Percentiles rank a stretch among this genome's conserved stretches.
These are phyloP conservation scores for Candida palmyrensis DNA, from an alignment of 805 yeast species.

Conservation along the genomic window DNA sequence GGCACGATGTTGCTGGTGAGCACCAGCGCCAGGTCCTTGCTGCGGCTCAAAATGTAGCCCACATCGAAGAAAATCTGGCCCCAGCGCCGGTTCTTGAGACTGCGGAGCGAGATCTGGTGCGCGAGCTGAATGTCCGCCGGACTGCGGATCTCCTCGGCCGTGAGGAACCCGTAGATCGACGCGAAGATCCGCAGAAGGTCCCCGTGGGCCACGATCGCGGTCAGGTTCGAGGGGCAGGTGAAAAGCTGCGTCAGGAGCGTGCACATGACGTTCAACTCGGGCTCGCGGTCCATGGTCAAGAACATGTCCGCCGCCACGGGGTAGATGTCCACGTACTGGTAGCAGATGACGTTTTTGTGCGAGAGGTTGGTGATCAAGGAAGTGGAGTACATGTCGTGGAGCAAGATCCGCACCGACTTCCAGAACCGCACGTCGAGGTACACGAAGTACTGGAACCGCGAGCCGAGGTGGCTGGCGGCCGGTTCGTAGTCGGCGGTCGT, in stretches of 20 bases:
- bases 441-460: conserved; percentile 54
- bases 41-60: conserved; percentile 70
- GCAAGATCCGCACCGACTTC: conserved; percentile 51
- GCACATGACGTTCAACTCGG: conserved; percentile 71
- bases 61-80: conserved; percentile 77
- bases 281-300: conserved; percentile 76
- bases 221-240: conserved; percentile 82
- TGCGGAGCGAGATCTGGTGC: conserved; percentile 34
- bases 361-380: conserved; percentile 56
- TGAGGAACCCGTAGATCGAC: conserved; percentile 57
- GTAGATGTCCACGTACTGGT: conserved; percentile 79
- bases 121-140: conserved; percentile 38
- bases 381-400: conserved; percentile 63
- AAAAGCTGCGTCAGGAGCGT: conserved; percentile 80
- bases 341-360: conserved; percentile 57
- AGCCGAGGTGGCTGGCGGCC: conserved; percentile 33
- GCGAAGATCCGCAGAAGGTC: conserved; percentile 60
- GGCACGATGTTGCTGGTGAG: conserved; percentile 43
- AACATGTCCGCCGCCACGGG: conserved; percentile 70
- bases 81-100: conserved; percentile 66
- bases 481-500: conserved; percentile 20
- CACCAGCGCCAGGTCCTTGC: conserved; percentile 47
- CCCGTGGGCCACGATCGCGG: conserved; percentile 56
- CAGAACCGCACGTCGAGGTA: conserved; percentile 70
- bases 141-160: conserved; percentile 45